Evolutionary conservation across 352 stramenopile genomes (phyloP).

Genomic region (Pythium phragmitis): DNA sequence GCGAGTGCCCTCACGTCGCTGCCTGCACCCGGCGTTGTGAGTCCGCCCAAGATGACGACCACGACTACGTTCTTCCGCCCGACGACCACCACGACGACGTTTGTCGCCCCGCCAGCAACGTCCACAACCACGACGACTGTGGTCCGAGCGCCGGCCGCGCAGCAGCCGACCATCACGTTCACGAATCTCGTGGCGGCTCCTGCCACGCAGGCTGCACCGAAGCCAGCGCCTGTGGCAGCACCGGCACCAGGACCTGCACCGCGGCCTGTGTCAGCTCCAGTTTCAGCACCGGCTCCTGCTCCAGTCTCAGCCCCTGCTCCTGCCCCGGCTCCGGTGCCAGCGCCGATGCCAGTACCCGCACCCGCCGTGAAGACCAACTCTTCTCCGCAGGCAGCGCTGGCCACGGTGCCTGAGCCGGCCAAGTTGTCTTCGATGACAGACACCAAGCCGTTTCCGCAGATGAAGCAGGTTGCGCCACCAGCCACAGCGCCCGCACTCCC

Average conservation of each 20-base stretch:
- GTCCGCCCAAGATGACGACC: conserved; percentile 17
- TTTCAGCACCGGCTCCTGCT: too few species aligned
- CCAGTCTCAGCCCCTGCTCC: not conserved
- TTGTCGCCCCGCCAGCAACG: not conserved
- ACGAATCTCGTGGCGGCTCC: conserved; percentile 1
- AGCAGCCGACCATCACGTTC: conserved; percentile 8
- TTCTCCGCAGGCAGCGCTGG: conserved; percentile 7
- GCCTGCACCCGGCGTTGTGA: conserved; percentile 8
- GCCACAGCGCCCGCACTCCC: not conserved
- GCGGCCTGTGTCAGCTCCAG: too few species aligned
- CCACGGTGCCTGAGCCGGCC: conserved; percentile 2
- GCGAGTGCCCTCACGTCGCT: not conserved
- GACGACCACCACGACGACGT: conserved; percentile 13
- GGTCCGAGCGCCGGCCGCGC: not conserved
- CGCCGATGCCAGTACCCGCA: conserved; percentile 1
- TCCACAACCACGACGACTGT: conserved; percentile 12
- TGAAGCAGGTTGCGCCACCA: conserved; percentile 14
- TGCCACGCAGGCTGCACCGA: not conserved
- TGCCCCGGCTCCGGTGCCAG: not conserved
- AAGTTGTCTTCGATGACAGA: conserved; percentile 10
- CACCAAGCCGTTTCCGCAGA: not conserved
- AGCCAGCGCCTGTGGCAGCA: too few species aligned
- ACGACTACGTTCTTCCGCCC: conserved; percentile 11
- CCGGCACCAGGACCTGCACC: too few species aligned
- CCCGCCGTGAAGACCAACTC: conserved; percentile 4